Conservation (phyloP, 2,329 filamentous ascomycete genomes). For the Aureobasidium sp. region DNA sequence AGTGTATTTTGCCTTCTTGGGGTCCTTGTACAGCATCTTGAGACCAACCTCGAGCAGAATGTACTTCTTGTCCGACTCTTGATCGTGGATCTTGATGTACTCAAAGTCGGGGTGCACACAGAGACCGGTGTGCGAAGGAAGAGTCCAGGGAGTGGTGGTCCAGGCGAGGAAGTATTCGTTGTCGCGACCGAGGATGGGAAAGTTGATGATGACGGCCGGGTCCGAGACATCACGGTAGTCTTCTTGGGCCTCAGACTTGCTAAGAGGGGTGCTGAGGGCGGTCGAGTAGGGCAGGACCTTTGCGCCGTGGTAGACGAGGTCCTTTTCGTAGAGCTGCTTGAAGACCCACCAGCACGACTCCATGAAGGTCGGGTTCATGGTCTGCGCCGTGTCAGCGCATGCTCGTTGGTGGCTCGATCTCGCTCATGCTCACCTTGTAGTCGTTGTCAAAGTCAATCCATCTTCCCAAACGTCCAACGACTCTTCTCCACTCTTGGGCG, state of each 20-base stretch:
- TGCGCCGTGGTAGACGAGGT: conserved; percentile 80
- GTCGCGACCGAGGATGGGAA: conserved; percentile 69
- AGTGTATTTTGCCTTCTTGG: conserved; percentile 90
- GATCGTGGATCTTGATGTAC: conserved; percentile 80
- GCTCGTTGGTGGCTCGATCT: neutral
- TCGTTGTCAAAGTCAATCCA: conserved; percentile 99
- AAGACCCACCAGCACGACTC: conserved; percentile 96
- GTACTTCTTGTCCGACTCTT: conserved; percentile 74
- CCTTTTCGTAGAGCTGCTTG: conserved; percentile 86
- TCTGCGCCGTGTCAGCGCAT: conserved; percentile 36
- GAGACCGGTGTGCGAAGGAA: conserved; percentile 73
- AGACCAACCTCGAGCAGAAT: conserved; percentile 77
- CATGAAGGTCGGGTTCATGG: conserved; percentile 94
- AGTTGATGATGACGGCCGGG: conserved; percentile 80
- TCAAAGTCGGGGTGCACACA: conserved; percentile 77
- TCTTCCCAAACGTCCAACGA: conserved; percentile 79
- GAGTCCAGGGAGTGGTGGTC: conserved; percentile 85
- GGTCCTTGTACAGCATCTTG: conserved; percentile 82
- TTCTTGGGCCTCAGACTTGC: conserved; percentile 89
- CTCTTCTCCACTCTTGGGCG: conserved; percentile 76
- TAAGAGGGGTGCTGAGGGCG: conserved; percentile 78
- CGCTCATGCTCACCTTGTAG: conserved; percentile 54
- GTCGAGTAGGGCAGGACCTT: conserved; percentile 95
- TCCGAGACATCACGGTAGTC: conserved; percentile 93
- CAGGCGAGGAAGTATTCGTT: conserved; percentile 72